These are phyloP conservation scores for Colletotrichum lini DNA, from an alignment of 2,329 filamentous ascomycete genomes.

Conservation along the genomic window DNA sequence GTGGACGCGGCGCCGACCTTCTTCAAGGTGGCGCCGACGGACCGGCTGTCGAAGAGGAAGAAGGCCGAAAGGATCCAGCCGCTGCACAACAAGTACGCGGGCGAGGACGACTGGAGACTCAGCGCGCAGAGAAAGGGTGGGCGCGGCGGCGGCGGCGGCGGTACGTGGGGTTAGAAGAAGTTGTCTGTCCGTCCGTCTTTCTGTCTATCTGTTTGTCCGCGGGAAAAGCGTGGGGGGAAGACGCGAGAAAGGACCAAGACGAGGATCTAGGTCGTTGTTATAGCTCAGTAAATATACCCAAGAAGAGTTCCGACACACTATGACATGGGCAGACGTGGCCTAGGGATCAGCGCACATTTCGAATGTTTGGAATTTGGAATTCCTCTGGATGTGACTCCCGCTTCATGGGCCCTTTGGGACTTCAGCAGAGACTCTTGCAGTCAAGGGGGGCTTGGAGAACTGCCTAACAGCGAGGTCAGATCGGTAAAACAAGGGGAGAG, in stretches of 20 bases:
- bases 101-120: conserved; percentile 95
- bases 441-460: not conserved
- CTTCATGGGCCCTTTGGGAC: not conserved
- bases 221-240: not conserved
- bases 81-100: conserved; percentile 91
- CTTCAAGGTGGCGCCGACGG: conserved; percentile 95
- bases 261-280: conserved; percentile 2
- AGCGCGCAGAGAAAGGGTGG: conserved; percentile 89
- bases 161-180: conserved; percentile 87
- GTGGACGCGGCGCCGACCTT: conserved; percentile 98
- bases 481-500: not conserved
- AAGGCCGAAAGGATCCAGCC: conserved; percentile 96
- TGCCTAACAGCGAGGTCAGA: not conserved
- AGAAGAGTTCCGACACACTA: conserved; percentile 4
- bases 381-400: not conserved
- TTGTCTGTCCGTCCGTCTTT: not conserved
- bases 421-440: not conserved
- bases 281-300: conserved; percentile 20
- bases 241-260: too few relatives aligned
- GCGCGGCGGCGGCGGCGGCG: conserved; percentile 85
- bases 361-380: not conserved
- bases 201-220: not conserved
- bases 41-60: conserved; percentile 90
- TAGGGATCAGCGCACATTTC: not conserved
- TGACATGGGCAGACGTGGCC: not conserved